A percentile compares a stretch with the other conserved stretches of the same genome.
phyloP scores from a whole-genome alignment of 768 basidiomycete species.

The Lepiota venenata region DNA sequence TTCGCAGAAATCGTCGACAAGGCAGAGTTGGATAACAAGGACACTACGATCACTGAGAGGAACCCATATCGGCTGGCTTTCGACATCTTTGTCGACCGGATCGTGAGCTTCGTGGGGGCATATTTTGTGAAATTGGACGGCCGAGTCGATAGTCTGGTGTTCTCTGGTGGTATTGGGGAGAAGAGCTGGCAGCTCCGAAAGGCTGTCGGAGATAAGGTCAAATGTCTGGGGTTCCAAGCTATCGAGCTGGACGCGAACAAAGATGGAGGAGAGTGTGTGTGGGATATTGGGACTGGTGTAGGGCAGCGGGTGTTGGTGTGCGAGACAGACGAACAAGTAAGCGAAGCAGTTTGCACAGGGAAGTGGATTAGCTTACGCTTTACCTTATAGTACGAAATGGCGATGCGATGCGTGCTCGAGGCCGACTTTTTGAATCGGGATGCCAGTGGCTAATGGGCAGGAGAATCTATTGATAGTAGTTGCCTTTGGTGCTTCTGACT shows the following conservation, averaged over 20 bases:
- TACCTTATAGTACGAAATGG: too few relatives aligned
- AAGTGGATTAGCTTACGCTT: too few relatives aligned
- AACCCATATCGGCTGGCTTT: slow-evolving; percentile 62
- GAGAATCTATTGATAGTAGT: too few relatives aligned
- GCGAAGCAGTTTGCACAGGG: not conserved
- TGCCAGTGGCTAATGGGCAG: too few relatives aligned
- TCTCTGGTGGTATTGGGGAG: slow-evolving; percentile 90
- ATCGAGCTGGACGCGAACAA: slow-evolving; percentile 48
- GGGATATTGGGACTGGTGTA: slow-evolving; percentile 38
- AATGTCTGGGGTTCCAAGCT: slow-evolving; percentile 57
- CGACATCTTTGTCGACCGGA: slow-evolving; percentile 73
- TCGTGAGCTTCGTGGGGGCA: slow-evolving; percentile 68
- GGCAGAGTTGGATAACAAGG: slow-evolving; percentile 29
- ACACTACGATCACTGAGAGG: slow-evolving; percentile 9
- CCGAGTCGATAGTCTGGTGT: slow-evolving; percentile 75
- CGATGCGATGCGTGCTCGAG: too few relatives aligned
- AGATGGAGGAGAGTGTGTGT: slow-evolving; percentile 33
- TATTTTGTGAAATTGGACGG: slow-evolving; percentile 73
- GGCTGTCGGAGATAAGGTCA: slow-evolving; percentile 49
- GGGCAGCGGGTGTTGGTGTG: slow-evolving; percentile 51
- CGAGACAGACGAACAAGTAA: slow-evolving; percentile 63
- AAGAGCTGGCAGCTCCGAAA: slow-evolving; percentile 56
- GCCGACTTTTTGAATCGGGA: too few relatives aligned
- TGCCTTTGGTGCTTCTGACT: too few relatives aligned
- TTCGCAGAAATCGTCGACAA: slow-evolving; percentile 64